phyloP scores from a whole-genome alignment of 2,329 filamentous ascomycete genomes.

The Bipolaris oryzae region DNA sequence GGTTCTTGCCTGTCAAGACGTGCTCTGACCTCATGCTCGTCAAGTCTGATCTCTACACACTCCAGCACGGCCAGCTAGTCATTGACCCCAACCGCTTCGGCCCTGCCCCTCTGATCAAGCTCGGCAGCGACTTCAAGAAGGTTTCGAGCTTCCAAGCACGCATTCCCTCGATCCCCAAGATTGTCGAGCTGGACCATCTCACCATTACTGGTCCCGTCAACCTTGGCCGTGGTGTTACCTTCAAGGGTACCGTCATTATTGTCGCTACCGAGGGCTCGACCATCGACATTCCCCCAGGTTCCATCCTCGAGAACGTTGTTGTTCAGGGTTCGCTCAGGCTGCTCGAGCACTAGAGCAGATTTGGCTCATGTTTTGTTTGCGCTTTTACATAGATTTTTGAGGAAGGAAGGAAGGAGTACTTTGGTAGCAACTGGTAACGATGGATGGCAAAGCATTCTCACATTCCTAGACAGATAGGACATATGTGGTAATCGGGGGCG shows the following conservation, averaged over 20 bases:
- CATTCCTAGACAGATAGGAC: constrained; percentile 30
- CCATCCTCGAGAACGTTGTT: constrained; percentile 97
- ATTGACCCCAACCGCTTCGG: constrained; percentile 97
- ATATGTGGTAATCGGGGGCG: constrained; percentile 16
- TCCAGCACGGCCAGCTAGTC: constrained; percentile 97
- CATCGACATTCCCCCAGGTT: constrained; percentile 96
- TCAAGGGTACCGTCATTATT: constrained; percentile 99
- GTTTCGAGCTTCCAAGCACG: constrained; percentile 94
- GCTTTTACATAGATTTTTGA: constrained; percentile 34
- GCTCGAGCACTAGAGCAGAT: constrained; percentile 64
- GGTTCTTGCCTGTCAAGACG: constrained; percentile 99
- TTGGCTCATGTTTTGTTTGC: constrained; percentile 18
- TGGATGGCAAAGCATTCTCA: constrained; percentile 29
- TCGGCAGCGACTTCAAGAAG: constrained; percentile 99
- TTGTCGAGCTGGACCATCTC: constrained; percentile 89
- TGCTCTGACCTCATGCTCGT: constrained; percentile 99
- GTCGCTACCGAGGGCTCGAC: constrained; percentile 97
- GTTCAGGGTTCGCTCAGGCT: constrained; percentile 92
- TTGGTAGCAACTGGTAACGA: constrained; percentile 25
- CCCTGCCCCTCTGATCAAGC: constrained; percentile 96
- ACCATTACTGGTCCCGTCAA: constrained; percentile 98
- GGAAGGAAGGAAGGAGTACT: constrained; percentile 27
- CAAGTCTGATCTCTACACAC: constrained; percentile 98
- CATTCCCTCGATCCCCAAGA: constrained; percentile 86
- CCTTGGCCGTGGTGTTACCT: constrained; percentile 89